Evolutionary conservation across 169 alveolate species (phyloP), one percentile per base, ranked within the genome.

Genomic region (Neospora caninum): DNA sequence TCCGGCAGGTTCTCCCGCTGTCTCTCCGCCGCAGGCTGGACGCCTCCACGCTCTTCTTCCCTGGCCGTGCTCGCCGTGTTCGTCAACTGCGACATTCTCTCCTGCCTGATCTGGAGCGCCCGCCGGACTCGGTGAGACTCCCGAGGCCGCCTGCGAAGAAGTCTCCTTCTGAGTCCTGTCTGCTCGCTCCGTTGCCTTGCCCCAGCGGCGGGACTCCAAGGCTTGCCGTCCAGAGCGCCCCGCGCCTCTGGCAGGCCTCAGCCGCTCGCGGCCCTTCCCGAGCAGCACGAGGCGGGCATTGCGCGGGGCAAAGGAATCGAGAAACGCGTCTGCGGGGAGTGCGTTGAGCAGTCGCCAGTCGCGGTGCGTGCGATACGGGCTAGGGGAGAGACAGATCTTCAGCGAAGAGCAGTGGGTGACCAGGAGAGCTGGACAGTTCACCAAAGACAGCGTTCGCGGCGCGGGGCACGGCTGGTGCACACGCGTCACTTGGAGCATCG

Each of bases 391-490:
- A 53, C 88, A 31, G 53, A 92, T 36, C 36, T 67, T 89, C 49
- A 92, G 49, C 6, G 94, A 91, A 2, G 91, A 80, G 78, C 94
- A 92, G 73, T 92, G 39, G 18, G 94, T 43, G 64, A 82, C 39
- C 31, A 42, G 54, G 34, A 67, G 67, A 6, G 89, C 89, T 41
- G 89, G 54, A 36, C 89, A 18, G 89, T 82, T 82, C 31, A 43
- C 1, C 89, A 82, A 67, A 22, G 69, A 42, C 67, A 82, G 89
- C 41, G 89, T 83, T 16, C 88, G 94, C 22, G 92, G 92, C 16
- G 54, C 64, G 27, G 94, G 94, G 49, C 42, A 39, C 18, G 94
- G 94, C 73, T 92, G 94, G 38, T n/a, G 87, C 29, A 83, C 94
- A 13, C 92, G 84, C 53, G 69, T 80, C 10, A 70, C 87, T 49